Percentiles rank a stretch among this genome's conserved stretches.
These are phyloP conservation scores for Sphaerostilbella broomeana DNA, from an alignment of 2,329 filamentous ascomycete species.

Conservation along the genomic window DNA sequence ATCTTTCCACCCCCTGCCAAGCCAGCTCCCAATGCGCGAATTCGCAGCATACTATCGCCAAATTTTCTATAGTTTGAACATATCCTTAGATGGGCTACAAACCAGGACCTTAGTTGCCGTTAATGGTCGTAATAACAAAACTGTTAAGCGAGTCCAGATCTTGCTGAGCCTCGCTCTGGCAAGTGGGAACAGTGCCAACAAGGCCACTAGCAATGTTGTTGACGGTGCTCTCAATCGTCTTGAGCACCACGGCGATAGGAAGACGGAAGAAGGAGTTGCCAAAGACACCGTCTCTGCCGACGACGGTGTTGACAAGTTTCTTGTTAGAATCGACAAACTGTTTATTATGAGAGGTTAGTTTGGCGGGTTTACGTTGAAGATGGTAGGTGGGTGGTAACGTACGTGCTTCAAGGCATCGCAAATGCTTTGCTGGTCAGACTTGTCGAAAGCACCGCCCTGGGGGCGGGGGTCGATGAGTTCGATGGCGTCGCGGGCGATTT, in stretches of 20 bases:
- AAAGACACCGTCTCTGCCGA: slow-evolving; percentile 15
- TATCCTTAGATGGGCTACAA: too few species aligned
- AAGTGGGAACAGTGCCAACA: slow-evolving; percentile 16
- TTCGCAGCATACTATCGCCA: too few species aligned
- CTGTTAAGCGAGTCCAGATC: too few species aligned
- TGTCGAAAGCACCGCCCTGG: slow-evolving; percentile 1
- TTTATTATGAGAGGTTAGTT: neutral
- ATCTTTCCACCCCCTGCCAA: too few species aligned
- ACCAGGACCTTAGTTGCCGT: too few species aligned
- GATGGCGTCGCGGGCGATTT: neutral
- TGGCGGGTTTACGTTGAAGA: neutral
- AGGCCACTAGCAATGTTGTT: slow-evolving; percentile 16
- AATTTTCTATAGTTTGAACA: too few species aligned
- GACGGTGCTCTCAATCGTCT: slow-evolving; percentile 16
- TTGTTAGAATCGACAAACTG: slow-evolving; percentile 17
- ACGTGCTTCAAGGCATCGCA: slow-evolving; percentile 14
- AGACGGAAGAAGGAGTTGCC: slow-evolving; percentile 10
- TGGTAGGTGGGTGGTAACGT: neutral
- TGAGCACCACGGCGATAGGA: slow-evolving; percentile 15
- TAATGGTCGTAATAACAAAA: too few species aligned
- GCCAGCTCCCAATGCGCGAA: too few species aligned
- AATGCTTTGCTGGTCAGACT: slow-evolving; percentile 13
- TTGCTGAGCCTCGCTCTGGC: slow-evolving; percentile 10
- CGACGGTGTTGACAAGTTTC: slow-evolving; percentile 16
- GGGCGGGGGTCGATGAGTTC: slow-evolving; percentile 1